Evolutionary conservation across 164 flowering plant species (phyloP), one percentile per base, ranked within the genome.

Genomic region (Cinnamomum micranthum): DNA sequence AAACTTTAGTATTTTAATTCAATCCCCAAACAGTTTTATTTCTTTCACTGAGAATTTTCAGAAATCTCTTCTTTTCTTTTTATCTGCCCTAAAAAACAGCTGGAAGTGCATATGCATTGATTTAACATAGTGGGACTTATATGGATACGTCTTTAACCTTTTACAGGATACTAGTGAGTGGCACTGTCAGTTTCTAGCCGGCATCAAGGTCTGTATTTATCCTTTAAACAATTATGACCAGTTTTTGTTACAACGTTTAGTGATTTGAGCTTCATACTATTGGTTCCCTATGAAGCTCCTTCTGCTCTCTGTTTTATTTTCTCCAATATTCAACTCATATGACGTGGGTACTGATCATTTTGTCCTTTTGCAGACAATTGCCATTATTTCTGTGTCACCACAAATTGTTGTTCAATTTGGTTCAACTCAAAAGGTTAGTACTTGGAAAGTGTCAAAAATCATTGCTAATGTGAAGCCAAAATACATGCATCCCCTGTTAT

Each of bases 321-420:
- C 47, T 41, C 47, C 47, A 41, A 41, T 41, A 41, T 41, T 41
- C 11, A 41, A 41, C 47, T 41, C 11, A 41, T 41, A 41, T 41
- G 47, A 41, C 9, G n/a, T 76, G 27, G 59, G 50, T 62, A 63
- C 27, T 77, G 65, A 73, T 69, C 59, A 28, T 73, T 47, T 23
- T 3, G 47, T 66, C 33, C 41, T 72, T 84, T 84, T 86, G 84
- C 92, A 94, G 98, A 92, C 97, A 68, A 79, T 94, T 81, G 92
- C 82, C 19, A 82, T 87, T 14, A 86, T 94, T 73, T 71, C 93
- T 23, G 83, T 94, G 68, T 88, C 84, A 76, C 83, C 86, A 12
- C 82, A 75, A 22, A 91, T 97, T 7, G 95, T 92, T 28, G 67
- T 91, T 68, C 93, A 91, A 81, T 85, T 94, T 77, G 98, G 97